Evolutionary conservation across 208 protist genomes (phyloP).

Genomic region (Porcisia hertigi): DNA sequence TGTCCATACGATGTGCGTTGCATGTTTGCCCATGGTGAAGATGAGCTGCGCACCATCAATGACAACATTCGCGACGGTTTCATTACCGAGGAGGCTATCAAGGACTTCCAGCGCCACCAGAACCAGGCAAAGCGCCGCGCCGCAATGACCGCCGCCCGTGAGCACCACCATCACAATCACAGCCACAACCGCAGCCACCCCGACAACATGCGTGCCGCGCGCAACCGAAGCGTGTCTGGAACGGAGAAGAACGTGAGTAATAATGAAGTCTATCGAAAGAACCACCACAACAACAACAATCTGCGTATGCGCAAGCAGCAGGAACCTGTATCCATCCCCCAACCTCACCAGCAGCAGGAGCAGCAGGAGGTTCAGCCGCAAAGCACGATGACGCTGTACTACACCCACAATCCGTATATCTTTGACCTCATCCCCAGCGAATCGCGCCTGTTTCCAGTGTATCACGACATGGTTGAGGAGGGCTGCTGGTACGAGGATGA

Average conservation of each 20-base stretch:
- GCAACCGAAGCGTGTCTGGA: constrained; percentile 7
- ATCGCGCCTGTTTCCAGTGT: constrained; percentile 34
- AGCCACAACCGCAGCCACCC: background rate
- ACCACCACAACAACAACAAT: constrained; percentile 3
- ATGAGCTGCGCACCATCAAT: constrained; percentile 65
- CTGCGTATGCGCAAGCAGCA: background rate
- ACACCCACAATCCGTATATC: constrained; percentile 57
- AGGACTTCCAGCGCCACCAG: constrained; percentile 46
- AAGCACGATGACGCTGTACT: constrained; percentile 6
- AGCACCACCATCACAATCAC: constrained; percentile 3
- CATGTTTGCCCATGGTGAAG: constrained; percentile 79
- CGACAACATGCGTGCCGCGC: background rate
- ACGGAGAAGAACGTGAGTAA: constrained; percentile 6
- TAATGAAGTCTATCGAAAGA: background rate
- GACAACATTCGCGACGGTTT: constrained; percentile 75
- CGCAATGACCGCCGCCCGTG: constrained; percentile 5
- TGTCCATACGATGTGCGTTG: constrained; percentile 74
- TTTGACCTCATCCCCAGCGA: constrained; percentile 35
- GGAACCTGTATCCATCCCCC: background rate
- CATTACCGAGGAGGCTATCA: constrained; percentile 64
- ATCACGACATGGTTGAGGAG: constrained; percentile 14
- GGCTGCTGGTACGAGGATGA: constrained; percentile 36
- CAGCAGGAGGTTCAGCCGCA: constrained; percentile 5
- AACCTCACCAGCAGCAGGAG: constrained; percentile 1
- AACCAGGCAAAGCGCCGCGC: constrained; percentile 24